These are phyloP conservation scores for Tephrocybe sp. DNA, from an alignment of 768 basidiomycete species.

Conservation along the genomic window DNA sequence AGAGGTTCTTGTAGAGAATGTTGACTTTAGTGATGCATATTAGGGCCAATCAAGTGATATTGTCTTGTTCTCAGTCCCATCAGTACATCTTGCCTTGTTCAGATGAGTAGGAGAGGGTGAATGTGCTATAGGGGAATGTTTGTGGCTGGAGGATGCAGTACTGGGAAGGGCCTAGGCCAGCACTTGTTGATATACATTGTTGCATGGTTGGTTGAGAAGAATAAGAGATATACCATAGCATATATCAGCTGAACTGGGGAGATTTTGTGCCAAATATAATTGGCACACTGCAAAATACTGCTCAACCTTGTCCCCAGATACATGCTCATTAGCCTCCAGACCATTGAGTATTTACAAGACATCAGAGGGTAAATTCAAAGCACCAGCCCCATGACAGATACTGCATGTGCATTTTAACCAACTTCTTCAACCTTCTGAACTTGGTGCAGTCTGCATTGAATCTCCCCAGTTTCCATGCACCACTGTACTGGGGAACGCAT, in stretches of 20 bases:
- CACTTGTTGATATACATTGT: too few species aligned
- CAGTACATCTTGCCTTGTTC: too few species aligned
- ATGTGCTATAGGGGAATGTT: too few species aligned
- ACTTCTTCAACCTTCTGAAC: neutral
- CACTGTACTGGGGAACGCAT: neutral
- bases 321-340: neutral
- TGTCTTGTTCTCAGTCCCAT: too few species aligned
- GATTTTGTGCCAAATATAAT: conserved; percentile 4
- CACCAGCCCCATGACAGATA: too few species aligned
- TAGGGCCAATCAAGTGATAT: too few species aligned
- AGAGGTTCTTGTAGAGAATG: conserved; percentile 78
- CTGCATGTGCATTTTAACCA: conserved; percentile 1
- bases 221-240: neutral
- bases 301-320: neutral
- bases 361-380: too few species aligned
- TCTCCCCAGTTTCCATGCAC: neutral
- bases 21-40: conserved; percentile 55
- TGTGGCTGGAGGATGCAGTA: too few species aligned
- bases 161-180: too few species aligned
- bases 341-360: neutral
- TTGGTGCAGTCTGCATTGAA: neutral
- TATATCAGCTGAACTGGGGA: neutral
- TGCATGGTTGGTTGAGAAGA: too few species aligned
- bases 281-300: neutral
- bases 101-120: too few species aligned